These are phyloP conservation scores for Neurospora sp. DNA, from an alignment of 495 filamentous ascomycete genomes.

Conservation along the genomic window DNA sequence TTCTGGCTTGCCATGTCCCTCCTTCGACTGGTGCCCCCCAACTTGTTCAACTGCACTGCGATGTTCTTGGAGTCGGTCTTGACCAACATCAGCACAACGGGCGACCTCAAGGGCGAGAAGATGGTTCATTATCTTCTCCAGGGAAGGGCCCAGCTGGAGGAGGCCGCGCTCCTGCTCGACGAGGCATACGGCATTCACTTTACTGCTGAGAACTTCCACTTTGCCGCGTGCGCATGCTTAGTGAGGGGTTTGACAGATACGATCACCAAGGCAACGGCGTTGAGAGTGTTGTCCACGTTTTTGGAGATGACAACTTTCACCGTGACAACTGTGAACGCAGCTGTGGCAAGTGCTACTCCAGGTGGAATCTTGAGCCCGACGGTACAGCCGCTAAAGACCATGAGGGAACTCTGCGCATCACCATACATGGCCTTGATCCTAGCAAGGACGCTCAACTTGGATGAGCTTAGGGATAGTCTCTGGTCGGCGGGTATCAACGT, in stretches of 20 bases:
- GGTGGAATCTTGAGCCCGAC: constrained; percentile 7
- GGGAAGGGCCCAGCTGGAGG: constrained; percentile 45
- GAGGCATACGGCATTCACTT: constrained; percentile 54
- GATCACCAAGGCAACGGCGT: constrained; percentile 42
- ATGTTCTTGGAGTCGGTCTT: constrained; percentile 52
- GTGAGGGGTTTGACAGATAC: constrained; percentile 51
- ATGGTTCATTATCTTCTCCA: constrained; percentile 48
- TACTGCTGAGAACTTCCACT: constrained; percentile 52
- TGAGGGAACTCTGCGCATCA: constrained; percentile 28
- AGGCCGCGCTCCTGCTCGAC: constrained; percentile 47
- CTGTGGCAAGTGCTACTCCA: constrained; percentile 6
- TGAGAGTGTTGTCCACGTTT: constrained; percentile 48
- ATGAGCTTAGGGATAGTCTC: constrained; percentile 41
- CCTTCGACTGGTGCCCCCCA: constrained; percentile 48
- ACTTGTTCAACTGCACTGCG: constrained; percentile 52
- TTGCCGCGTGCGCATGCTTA: constrained; percentile 49
- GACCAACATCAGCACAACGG: constrained; percentile 45
- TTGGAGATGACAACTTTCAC: constrained; percentile 44
- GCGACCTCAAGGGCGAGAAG: constrained; percentile 45
- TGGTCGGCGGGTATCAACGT: constrained; percentile 37
- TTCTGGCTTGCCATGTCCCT: constrained; percentile 60
- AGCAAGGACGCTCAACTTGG: constrained; percentile 32
- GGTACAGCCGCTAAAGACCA: constrained; percentile 3
- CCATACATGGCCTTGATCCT: constrained; percentile 44
- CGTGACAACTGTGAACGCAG: not conserved